These are phyloP conservation scores for Stevia rebaudiana DNA, from an alignment of 140 eudicot genomes.

Conservation along the genomic window DNA sequence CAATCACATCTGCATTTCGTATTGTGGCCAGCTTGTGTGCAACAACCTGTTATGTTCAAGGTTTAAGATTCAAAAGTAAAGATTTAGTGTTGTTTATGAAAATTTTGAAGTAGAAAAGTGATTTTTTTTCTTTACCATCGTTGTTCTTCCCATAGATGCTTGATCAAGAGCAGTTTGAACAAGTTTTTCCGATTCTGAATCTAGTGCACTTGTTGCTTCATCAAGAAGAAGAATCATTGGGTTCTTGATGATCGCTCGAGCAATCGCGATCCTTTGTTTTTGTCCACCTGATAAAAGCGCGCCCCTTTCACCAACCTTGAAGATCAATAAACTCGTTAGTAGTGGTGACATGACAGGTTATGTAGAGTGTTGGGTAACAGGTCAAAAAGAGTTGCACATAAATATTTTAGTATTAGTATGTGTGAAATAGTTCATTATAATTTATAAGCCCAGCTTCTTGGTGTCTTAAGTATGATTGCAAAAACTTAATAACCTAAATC, in stretches of 20 bases:
- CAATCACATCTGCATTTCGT: constrained; percentile 73
- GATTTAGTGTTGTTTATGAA: background rate
- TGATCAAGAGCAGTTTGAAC: constrained; percentile 93
- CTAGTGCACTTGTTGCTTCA: constrained; percentile 99
- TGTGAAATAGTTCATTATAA: too few species aligned
- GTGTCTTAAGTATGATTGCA: too few species aligned
- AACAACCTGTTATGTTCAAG: constrained; percentile 50
- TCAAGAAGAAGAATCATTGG: constrained; percentile 90
- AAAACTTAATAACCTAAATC: too few species aligned
- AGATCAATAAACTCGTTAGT: constrained; percentile 10
- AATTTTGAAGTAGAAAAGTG: background rate
- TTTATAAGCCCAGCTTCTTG: too few species aligned
- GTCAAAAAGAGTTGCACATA: background rate
- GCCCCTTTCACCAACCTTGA: constrained; percentile 89
- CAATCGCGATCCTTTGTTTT: constrained; percentile 84
- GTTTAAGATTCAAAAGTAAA: background rate
- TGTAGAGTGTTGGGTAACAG: background rate
- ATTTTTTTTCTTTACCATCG: constrained; percentile 39
- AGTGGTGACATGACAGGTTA: background rate
- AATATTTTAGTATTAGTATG: too few species aligned
- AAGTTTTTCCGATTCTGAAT: constrained; percentile 79
- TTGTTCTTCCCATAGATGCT: constrained; percentile 92
- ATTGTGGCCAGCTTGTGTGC: constrained; percentile 92
- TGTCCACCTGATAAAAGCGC: constrained; percentile 92
- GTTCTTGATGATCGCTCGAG: constrained; percentile 80